phyloP scores from a whole-genome alignment of 257 asterid genomes.

The Lantana camara region DNA sequence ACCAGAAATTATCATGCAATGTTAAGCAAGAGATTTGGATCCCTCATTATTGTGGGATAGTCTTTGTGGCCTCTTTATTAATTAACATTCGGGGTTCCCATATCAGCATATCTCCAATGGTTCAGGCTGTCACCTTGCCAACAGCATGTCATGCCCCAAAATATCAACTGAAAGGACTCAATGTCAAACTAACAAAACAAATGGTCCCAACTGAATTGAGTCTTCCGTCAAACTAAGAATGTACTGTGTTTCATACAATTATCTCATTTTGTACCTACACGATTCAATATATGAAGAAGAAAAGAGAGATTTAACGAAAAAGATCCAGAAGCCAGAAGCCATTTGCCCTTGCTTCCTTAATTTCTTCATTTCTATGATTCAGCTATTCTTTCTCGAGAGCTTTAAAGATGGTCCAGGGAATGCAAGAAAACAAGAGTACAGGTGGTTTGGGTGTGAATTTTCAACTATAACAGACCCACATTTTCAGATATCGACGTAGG shows the following conservation, averaged over 20 bases:
- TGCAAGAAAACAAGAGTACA: background rate
- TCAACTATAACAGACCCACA: slow-evolving; percentile 18
- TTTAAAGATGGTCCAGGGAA: slow-evolving; percentile 15
- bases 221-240: background rate
- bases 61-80: slow-evolving; percentile 3
- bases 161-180: too few species aligned
- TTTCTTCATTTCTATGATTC: too few species aligned
- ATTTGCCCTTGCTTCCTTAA: too few species aligned
- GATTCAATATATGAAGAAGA: slow-evolving; percentile 19
- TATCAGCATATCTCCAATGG: slow-evolving; percentile 2
- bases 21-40: slow-evolving; percentile 6
- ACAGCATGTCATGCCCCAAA: background rate
- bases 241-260: slow-evolving; percentile 8
- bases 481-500: slow-evolving; percentile 19
- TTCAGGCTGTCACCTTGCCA: background rate
- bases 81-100: background rate
- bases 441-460: background rate
- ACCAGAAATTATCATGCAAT: slow-evolving; percentile 20
- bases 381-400: too few species aligned
- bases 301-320: slow-evolving; percentile 7
- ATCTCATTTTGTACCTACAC: slow-evolving; percentile 17
- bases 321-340: slow-evolving; percentile 3
- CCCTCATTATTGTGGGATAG: slow-evolving; percentile 9
- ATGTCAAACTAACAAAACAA: too few species aligned
- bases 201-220: slow-evolving; percentile 2